Base-by-base conservation (phyloP, 2,329 filamentous ascomycete genomes). In the Metarhizium anisopliae region DNA sequence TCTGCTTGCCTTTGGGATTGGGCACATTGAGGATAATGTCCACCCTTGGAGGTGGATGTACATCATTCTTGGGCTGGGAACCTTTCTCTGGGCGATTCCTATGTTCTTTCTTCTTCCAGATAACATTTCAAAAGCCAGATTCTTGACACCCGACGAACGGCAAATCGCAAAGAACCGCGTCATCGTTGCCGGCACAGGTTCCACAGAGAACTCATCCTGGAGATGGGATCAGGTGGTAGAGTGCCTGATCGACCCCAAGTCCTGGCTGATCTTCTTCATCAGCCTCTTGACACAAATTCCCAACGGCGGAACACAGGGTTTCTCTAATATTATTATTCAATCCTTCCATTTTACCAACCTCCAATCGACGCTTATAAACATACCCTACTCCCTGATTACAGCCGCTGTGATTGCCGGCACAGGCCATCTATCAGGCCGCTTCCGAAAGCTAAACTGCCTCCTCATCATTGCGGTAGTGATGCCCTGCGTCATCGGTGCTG, bases 231-330 rank as follows among this genome's bases (percentile, higher is more conserved):
- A 85, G 61, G 67, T 75, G 32, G 56, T 66, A 5, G 81, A 85
- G 64, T 82, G 79, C 51, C 64, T 84, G 0, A 54, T 71, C 10
- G 82, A 84, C 59, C 80, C 79, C 3, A 84, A 85, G 65, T 81
- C 80, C 0, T 85, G 80, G 81, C 68, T 84, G 51, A 74, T 85
- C 50, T 74, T 82, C 56, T 70, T 69, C 2, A 74, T 85, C 25
- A 73, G 77, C 25, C 58, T 84, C 4, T 65, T 79, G 2, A 78
- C 74, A 2, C 78, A 82, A 65, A 83, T 85, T 29, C 81, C 83
- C 45, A 86, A 85, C 58, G 82, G 82, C 36, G 82, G 83, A 29
- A 82, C 80, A 0, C 77, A 81, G 60, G 80, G 76, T 60, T 84
- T 84, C 51, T 77, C 77, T 45, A 83, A 82, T 61, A 73, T 83